Percentiles rank a stretch among this genome's conserved stretches.
These are phyloP conservation scores for Kuraishia molischiana DNA, from an alignment of 805 yeast genomes.

Conservation along the genomic window DNA sequence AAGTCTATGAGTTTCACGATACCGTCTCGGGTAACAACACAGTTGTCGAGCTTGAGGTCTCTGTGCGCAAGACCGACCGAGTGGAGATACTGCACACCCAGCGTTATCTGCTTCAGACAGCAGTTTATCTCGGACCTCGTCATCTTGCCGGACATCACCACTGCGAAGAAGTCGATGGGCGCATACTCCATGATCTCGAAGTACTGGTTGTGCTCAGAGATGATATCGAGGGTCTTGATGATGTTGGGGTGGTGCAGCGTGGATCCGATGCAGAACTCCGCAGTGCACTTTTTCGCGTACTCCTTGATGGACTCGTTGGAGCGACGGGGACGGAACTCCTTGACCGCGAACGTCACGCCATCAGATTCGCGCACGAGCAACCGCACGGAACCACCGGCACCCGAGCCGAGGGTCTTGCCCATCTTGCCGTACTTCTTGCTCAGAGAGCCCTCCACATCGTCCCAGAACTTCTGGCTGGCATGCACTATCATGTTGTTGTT, in stretches of 20 bases:
- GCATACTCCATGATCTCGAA: slow-evolving; percentile 83
- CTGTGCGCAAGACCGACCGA: slow-evolving; percentile 75
- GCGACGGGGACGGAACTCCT: slow-evolving; percentile 67
- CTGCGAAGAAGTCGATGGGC: slow-evolving; percentile 77
- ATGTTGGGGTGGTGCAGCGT: slow-evolving; percentile 76
- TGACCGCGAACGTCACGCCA: slow-evolving; percentile 70
- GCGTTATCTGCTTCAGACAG: slow-evolving; percentile 63
- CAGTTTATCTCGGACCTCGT: slow-evolving; percentile 75
- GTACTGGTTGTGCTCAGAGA: slow-evolving; percentile 60
- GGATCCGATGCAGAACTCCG: slow-evolving; percentile 83
- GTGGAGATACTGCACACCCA: slow-evolving; percentile 69
- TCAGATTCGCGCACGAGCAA: slow-evolving; percentile 59
- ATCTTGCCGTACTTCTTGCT: slow-evolving; percentile 59
- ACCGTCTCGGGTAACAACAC: slow-evolving; percentile 68
- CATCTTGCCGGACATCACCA: slow-evolving; percentile 82
- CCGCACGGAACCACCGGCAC: slow-evolving; percentile 85
- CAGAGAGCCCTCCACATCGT: slow-evolving; percentile 42
- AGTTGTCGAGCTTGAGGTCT: slow-evolving; percentile 74
- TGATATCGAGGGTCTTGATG: slow-evolving; percentile 67
- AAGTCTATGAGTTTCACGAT: slow-evolving; percentile 73
- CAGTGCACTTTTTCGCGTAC: slow-evolving; percentile 78
- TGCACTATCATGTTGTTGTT: slow-evolving; percentile 29
- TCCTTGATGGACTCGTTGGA: slow-evolving; percentile 65
- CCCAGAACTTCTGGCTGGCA: slow-evolving; percentile 26
- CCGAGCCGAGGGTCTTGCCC: slow-evolving; percentile 72